Conservation (phyloP, 805 yeast genomes). For the Saturnispora serradocipensis region DNA sequence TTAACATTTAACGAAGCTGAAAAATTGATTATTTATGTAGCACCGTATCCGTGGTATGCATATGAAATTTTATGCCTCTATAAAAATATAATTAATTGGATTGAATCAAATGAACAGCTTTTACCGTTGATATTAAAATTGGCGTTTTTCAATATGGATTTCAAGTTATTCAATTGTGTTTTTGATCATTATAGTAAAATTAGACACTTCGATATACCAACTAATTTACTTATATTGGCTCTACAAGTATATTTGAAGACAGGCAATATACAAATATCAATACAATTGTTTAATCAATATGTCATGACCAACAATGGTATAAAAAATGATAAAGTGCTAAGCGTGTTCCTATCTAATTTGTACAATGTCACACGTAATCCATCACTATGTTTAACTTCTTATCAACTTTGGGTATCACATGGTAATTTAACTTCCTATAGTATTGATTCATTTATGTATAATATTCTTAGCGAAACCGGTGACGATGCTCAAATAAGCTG, state of each 20-base stretch:
- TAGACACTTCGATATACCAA: constrained; percentile 10
- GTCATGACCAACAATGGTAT: constrained; percentile 17
- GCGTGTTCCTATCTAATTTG: constrained; percentile 17
- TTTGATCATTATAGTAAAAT: constrained; percentile 15
- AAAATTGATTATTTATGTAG: constrained; percentile 14
- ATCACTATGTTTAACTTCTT: constrained; percentile 18
- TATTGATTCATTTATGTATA: constrained; percentile 20
- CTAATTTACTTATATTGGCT: constrained; percentile 16
- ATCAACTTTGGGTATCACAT: constrained; percentile 21
- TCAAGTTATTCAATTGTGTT: constrained; percentile 17
- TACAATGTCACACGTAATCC: constrained; percentile 16
- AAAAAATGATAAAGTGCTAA: constrained; percentile 13
- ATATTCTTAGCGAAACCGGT: constrained; percentile 15
- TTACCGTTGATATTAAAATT: constrained; percentile 14
- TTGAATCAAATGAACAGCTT: constrained; percentile 11
- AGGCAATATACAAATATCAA: constrained; percentile 21
- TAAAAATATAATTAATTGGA: constrained; percentile 13
- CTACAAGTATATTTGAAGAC: constrained; percentile 20
- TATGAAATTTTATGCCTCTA: constrained; percentile 16
- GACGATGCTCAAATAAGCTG: constrained; percentile 17
- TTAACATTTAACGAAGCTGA: constrained; percentile 21
- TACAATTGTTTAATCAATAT: constrained; percentile 23
- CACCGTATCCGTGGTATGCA: constrained; percentile 13
- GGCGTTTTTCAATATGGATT: constrained; percentile 18
- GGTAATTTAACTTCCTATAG: constrained; percentile 11